Evolutionary conservation across 2,329 filamentous ascomycete genomes (phyloP).

Genomic region (Eutypa lata): DNA sequence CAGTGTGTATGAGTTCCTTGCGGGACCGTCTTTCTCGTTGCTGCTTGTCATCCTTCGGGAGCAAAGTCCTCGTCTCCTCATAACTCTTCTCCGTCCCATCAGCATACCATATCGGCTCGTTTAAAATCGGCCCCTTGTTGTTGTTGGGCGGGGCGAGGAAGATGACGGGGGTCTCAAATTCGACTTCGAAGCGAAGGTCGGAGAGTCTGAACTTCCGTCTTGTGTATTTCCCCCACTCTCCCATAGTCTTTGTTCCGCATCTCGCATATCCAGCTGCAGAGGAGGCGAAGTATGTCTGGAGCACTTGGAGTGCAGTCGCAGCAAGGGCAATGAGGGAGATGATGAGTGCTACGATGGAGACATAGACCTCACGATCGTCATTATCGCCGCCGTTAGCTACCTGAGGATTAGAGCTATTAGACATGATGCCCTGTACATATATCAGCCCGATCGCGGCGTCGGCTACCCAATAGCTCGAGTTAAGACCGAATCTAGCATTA

Average conservation of each 20-base stretch:
- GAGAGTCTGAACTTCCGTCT: conserved; percentile 11
- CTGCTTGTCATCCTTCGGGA: conserved; percentile 4
- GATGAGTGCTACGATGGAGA: conserved; percentile 16
- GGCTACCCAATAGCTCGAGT: neutral
- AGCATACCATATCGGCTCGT: conserved; percentile 14
- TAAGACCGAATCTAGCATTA: neutral
- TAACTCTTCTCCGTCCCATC: conserved; percentile 14
- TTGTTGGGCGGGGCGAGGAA: conserved; percentile 17
- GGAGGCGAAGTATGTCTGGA: conserved; percentile 17
- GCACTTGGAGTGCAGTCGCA: conserved; percentile 10
- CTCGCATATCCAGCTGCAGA: conserved; percentile 6
- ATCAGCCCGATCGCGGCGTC: neutral
- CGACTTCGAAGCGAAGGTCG: conserved; percentile 20
- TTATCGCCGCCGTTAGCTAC: neutral
- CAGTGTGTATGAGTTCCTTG: conserved; percentile 26
- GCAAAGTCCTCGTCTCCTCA: conserved; percentile 10
- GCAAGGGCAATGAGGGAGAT: conserved; percentile 16
- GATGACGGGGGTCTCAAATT: conserved; percentile 20
- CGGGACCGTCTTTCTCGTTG: conserved; percentile 1
- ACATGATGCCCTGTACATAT: neutral
- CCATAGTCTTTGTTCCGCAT: conserved; percentile 14
- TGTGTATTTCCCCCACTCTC: conserved; percentile 15
- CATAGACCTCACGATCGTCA: conserved; percentile 5
- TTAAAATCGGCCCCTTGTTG: conserved; percentile 9
- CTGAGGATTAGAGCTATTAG: too few relatives aligned